These are phyloP conservation scores for Heterobasidion occidentale DNA, from an alignment of 1,284 basidiomycete species.

Conservation along the genomic window DNA sequence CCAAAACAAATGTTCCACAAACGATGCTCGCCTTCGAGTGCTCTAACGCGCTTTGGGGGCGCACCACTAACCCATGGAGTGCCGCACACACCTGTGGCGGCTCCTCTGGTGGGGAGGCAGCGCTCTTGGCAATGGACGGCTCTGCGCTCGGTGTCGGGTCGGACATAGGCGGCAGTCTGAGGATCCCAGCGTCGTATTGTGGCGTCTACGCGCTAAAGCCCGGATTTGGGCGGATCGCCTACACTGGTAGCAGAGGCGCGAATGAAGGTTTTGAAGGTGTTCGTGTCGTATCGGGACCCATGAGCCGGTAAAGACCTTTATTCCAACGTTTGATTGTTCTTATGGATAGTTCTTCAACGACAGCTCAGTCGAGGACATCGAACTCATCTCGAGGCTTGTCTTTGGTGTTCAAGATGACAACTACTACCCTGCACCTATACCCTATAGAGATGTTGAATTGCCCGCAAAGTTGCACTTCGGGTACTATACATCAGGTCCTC, in stretches of 20 bases:
- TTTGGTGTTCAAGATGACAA: conserved; percentile 42
- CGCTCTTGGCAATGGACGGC: conserved; percentile 69
- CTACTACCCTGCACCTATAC: conserved; percentile 43
- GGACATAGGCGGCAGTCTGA: conserved; percentile 68
- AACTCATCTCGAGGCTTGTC: conserved; percentile 43
- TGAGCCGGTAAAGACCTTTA: background rate
- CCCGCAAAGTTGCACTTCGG: conserved; percentile 59
- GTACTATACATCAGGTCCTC: conserved; percentile 56
- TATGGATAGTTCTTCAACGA: background rate
- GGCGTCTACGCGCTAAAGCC: conserved; percentile 82
- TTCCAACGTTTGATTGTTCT: background rate
- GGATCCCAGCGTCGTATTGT: conserved; percentile 80
- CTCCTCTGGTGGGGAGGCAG: conserved; percentile 74
- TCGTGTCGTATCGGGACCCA: background rate
- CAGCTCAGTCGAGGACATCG: conserved; percentile 55
- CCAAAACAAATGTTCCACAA: conserved; percentile 77
- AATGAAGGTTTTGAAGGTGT: conserved; percentile 1
- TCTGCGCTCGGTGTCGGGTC: conserved; percentile 72
- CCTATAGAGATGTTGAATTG: conserved; percentile 48
- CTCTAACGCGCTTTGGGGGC: conserved; percentile 76
- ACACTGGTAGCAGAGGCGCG: background rate
- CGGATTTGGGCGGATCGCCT: conserved; percentile 17
- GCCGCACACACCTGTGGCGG: conserved; percentile 64
- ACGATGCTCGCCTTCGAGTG: conserved; percentile 87
- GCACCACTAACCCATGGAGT: conserved; percentile 66